These are phyloP conservation scores for Raffaelea arxii DNA, from an alignment of 2,329 filamentous ascomycete genomes.

Conservation along the genomic window DNA sequence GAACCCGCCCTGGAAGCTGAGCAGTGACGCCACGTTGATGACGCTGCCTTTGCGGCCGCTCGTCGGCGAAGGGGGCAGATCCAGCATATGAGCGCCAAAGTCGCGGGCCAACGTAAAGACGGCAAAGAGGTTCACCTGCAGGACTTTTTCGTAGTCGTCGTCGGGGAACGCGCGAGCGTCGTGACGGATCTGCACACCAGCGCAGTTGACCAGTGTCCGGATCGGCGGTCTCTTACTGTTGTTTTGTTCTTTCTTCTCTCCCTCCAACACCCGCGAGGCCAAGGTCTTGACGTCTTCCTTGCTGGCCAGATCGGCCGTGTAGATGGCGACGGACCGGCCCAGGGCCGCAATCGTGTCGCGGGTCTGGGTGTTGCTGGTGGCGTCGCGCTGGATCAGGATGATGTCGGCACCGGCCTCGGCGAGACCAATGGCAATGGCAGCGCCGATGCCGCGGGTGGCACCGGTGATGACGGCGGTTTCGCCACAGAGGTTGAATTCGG, in stretches of 20 bases:
- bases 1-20: slow-evolving; percentile 78
- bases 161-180: slow-evolving; percentile 67
- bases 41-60: slow-evolving; percentile 57
- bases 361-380: slow-evolving; percentile 35
- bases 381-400: slow-evolving; percentile 37
- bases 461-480: slow-evolving; percentile 50
- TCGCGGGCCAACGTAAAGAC: slow-evolving; percentile 74
- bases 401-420: slow-evolving; percentile 50
- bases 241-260: slow-evolving; percentile 44
- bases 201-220: slow-evolving; percentile 76
- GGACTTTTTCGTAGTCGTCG: slow-evolving; percentile 65
- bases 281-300: slow-evolving; percentile 50
- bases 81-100: slow-evolving; percentile 69
- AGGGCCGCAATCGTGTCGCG: slow-evolving; percentile 53
- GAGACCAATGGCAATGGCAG: slow-evolving; percentile 45
- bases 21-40: slow-evolving; percentile 75
- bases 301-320: slow-evolving; percentile 59
- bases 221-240: slow-evolving; percentile 27
- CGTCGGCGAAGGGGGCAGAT: slow-evolving; percentile 33
- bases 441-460: slow-evolving; percentile 47
- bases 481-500: slow-evolving; percentile 43
- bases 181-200: slow-evolving; percentile 74
- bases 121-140: slow-evolving; percentile 78
- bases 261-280: slow-evolving; percentile 49
- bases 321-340: slow-evolving; percentile 57